Evolutionary conservation across 441 rosid species (phyloP), one percentile per base, ranked within the genome.

Genomic region (Monsonia emarginata): DNA sequence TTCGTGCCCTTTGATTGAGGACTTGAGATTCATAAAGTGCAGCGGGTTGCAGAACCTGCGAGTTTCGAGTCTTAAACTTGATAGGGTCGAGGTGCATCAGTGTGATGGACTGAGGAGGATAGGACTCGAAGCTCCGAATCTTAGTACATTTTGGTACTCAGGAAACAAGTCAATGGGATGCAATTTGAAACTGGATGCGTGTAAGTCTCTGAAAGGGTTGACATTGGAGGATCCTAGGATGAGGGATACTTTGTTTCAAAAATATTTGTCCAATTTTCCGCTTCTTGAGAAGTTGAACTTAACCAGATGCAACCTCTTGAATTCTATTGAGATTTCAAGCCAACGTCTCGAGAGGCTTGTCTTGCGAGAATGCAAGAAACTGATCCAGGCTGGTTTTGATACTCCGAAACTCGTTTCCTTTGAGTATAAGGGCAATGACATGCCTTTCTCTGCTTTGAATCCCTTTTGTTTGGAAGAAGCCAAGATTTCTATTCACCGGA

Each of bases 391-490:
- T 57, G 68, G 70, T 48, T 72, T 76, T 26, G 65, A 72, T 50
- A 26, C 75, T 48, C 81, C 70, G 6, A 79, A 72, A 66, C 83
- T 82, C 56, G 46, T 64, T 21, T 74, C 75, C 3, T 76, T 81
- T 1, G 79, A 79, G 69, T 81, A 74, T 54, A 77, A 66, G 69
- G 81, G 79, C 48, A 44, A 61, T 16, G 16, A 34, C n/a, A 64
- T 76, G 65, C 76, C 79, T n/a, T 75, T 75, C 63, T 60, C 64
- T 56, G 72, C 65, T 34, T 65, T 81, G 67, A 65, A 72, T 46
- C 76, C 82, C 70, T 65, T 46, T 1, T 26, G 61, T 66, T 48
- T 81, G 69, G 66, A 52, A 42, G 79, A 76, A 71, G 81, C 80
- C 25, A 81, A 76, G 64, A 50, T 76, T 52, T 65, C 65, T 64